A percentile compares a stretch with the other conserved stretches of the same genome.
Conservation (phyloP, 2,329 filamentous ascomycete species). For the Microascus cirrosus region DNA sequence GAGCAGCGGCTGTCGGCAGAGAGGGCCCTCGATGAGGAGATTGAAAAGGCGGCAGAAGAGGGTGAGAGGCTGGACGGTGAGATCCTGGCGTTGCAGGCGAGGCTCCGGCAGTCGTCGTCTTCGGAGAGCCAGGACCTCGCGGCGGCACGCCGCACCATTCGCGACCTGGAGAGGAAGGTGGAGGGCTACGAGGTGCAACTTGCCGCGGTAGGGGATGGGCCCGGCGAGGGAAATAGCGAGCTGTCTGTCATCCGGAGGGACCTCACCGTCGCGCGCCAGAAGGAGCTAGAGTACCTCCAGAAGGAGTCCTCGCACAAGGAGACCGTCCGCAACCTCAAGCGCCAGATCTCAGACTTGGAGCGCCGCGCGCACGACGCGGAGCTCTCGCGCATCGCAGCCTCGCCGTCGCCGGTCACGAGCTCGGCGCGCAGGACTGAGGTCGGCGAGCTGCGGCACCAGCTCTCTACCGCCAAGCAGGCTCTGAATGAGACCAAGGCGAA, state of each 20-base stretch:
- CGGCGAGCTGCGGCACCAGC: conserved; percentile 45
- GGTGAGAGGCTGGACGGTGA: conserved; percentile 50
- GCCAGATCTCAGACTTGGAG: conserved; percentile 55
- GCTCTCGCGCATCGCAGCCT: conserved; percentile 34
- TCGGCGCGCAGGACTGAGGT: conserved; percentile 46
- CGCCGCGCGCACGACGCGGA: conserved; percentile 55
- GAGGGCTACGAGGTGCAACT: conserved; percentile 39
- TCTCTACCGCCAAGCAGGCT: conserved; percentile 47
- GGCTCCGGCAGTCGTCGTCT: conserved; percentile 30
- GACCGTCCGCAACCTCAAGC: conserved; percentile 49
- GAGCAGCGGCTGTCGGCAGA: conserved; percentile 50
- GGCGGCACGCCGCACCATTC: conserved; percentile 50
- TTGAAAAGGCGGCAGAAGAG: conserved; percentile 54
- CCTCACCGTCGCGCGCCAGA: conserved; percentile 51
- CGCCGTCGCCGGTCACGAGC: conserved; percentile 31
- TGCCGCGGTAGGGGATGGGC: conserved; percentile 15
- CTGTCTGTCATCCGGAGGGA: conserved; percentile 51
- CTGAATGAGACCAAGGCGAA: conserved; percentile 41
- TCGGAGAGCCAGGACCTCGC: conserved; percentile 41
- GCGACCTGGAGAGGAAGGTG: conserved; percentile 52
- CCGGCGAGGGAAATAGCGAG: conserved; percentile 36
- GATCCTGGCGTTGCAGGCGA: conserved; percentile 38
- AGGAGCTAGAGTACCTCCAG: conserved; percentile 53
- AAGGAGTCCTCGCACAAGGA: conserved; percentile 56
- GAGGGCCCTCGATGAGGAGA: conserved; percentile 52